Conservation (phyloP, 306 rosid species). For the Rubus parviflorus region DNA sequence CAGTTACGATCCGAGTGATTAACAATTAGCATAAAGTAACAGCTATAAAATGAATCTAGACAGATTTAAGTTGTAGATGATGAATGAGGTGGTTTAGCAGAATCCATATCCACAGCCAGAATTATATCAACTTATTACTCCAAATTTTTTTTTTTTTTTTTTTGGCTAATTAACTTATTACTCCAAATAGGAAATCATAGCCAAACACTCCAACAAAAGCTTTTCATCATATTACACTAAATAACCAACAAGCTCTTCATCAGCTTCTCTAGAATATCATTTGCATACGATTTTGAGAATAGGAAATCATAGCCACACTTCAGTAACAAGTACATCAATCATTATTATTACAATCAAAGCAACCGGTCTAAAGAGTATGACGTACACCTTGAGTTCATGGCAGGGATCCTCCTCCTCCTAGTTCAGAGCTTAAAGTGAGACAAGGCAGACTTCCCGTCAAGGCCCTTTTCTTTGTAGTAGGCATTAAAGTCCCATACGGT, state of each 20-base stretch:
- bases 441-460: constrained; percentile 8
- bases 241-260: background rate
- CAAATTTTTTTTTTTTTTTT: too few species aligned
- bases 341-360: constrained; percentile 17
- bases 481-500: background rate
- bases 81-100: too few species aligned
- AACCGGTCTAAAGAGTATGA: constrained; percentile 4
- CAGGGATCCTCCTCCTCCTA: background rate
- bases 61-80: too few species aligned
- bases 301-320: background rate
- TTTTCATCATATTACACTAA: background rate
- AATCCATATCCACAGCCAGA: too few species aligned
- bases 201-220: background rate
- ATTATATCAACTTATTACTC: too few species aligned
- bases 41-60: too few species aligned
- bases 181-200: constrained; percentile 24
- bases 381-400: background rate
- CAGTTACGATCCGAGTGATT: too few species aligned
- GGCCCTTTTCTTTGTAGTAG: background rate
- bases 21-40: too few species aligned
- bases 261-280: background rate
- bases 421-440: constrained; percentile 1
- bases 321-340: constrained; percentile 38
- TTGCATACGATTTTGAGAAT: background rate
- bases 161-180: too few species aligned